Base-by-base conservation (phyloP, 1,284 basidiomycete genomes). In the Acaromyces ingoldii region DNA sequence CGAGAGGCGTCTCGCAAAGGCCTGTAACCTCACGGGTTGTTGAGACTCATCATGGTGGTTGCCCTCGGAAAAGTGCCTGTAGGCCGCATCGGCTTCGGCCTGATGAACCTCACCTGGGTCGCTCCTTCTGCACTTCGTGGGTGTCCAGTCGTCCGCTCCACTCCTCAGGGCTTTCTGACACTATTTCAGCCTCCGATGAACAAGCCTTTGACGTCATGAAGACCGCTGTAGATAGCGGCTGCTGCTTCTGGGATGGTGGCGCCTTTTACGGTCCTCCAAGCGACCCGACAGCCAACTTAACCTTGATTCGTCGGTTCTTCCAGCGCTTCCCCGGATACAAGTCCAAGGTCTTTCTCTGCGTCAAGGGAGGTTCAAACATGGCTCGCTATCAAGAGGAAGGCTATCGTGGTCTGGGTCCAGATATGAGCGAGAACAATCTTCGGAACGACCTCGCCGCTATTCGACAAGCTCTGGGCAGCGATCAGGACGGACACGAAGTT, bases 191-290 rank as follows among this genome's bases (percentile, higher is more conserved):
- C n/a, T n/a, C n/a, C 0, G 82, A 86, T 40, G 80, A 82, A 48
- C 76, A 81, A 17, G 80, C 80, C 9, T 85, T 86, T 55, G 81
- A 79, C 33, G 77, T 82, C 4, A 83, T 87, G 78, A 84, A 82
- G 67, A 33, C 58, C 36, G 82, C 83, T 2, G 81, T 81, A 9
- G 77, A 86, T 37, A 80, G 83, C 24, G 79, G 81, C 0, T 75
- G 78, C 36, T 84, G 66, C 10, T 70, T 77, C 19, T 76, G 77
- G 75, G 78, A 79, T 49, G 41, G 21, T 13, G 79, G 72, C 36
- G 78, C 80, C 29, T 81, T 81, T 64, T 81, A 81, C 56, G 79
- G 76, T 4, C 55, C 67, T 6, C 66, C 73, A 9, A 17, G 13
- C 2, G 58, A 76, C 11, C 61, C 66, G 0, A 67, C 76, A 6